Evolutionary conservation across 2,329 filamentous ascomycete species (phyloP).

Genomic region (Calonectria montana): DNA sequence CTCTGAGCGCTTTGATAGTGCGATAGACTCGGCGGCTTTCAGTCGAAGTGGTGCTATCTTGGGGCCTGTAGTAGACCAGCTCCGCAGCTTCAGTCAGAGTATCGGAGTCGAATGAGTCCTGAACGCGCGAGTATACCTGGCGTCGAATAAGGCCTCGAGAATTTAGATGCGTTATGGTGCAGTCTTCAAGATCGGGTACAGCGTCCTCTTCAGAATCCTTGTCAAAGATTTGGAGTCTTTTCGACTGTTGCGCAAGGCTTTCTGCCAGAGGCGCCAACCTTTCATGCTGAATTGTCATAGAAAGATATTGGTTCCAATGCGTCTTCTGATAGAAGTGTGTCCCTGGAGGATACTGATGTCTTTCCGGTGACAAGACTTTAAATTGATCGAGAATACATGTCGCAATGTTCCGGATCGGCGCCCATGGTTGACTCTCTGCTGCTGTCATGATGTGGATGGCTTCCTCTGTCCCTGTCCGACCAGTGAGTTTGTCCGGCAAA

Average conservation of each 20-base stretch:
- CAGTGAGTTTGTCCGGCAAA: slow-evolving; percentile 68
- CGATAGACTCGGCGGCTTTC: neutral
- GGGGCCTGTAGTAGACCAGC: neutral
- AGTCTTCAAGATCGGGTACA: neutral
- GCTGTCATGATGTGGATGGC: neutral
- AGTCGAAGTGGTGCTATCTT: too few relatives aligned
- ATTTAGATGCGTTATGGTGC: neutral
- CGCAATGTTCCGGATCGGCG: slow-evolving; percentile 6
- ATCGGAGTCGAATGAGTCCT: neutral
- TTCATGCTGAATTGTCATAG: slow-evolving; percentile 53
- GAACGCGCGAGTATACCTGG: slow-evolving; percentile 32
- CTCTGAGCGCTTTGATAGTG: neutral
- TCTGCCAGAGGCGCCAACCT: slow-evolving; percentile 44
- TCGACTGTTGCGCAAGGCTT: slow-evolving; percentile 46
- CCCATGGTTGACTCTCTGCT: slow-evolving; percentile 3
- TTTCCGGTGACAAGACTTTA: slow-evolving; percentile 41
- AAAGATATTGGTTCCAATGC: slow-evolving; percentile 46
- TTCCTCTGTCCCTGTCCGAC: slow-evolving; percentile 53
- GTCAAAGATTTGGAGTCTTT: slow-evolving; percentile 39
- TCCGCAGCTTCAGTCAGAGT: neutral
- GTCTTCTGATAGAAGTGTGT: slow-evolving; percentile 49
- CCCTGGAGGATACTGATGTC: slow-evolving; percentile 52
- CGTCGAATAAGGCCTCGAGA: slow-evolving; percentile 24
- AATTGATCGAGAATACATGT: slow-evolving; percentile 14
- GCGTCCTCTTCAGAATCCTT: neutral